Evolutionary conservation across 2,329 filamentous ascomycete species (phyloP), one percentile per base, ranked within the genome.

Genomic region (Hymenoscyphus fructigenus): DNA sequence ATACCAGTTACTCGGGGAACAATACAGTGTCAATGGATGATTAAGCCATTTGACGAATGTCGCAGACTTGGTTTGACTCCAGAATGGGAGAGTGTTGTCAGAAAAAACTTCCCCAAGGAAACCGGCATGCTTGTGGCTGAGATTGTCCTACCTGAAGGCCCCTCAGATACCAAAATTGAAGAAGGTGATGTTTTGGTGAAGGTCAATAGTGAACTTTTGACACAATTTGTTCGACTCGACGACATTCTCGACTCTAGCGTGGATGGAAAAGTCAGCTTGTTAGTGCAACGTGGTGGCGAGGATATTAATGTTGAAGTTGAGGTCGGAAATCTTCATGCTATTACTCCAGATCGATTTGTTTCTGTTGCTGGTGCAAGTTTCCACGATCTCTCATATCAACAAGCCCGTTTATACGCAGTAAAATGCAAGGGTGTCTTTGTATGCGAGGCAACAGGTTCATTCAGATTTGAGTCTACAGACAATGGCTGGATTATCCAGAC

Each of bases 41-140:
- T 99, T 67, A 98, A 98, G 78, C 92, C 95, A 0, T 99, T 99
- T 72, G 96, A 99, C 72, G 96, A 99, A 77, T 98, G 95, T 77
- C 88, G 94, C 62, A 86, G 95, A 66, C 82, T 99, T 12, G 95
- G 95, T 7, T 82, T 99, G 66, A 92, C 87, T 1, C 84, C 93
- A 0, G 85, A 92, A 60, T 96, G 92, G 88, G 95, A 99, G 80
- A 89, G 91, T 44, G 88, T 89, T 64, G 88, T 96, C 68, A 89
- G 95, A 38, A 87, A 91, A 71, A 83, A 87, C 29, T 96, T 97
- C 70, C 95, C 96, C 0, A 90, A 91, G 72, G 95, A 97, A 79
- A 98, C 93, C 28, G 96, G 95, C 74, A 93, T 99, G 92, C 85
- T 99, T 32, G 94, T 97, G 14, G 94, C 93, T 23, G 96, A 99